These are phyloP conservation scores for Scedosporium dehoogii DNA, from an alignment of 2,329 filamentous ascomycete genomes.

Conservation along the genomic window DNA sequence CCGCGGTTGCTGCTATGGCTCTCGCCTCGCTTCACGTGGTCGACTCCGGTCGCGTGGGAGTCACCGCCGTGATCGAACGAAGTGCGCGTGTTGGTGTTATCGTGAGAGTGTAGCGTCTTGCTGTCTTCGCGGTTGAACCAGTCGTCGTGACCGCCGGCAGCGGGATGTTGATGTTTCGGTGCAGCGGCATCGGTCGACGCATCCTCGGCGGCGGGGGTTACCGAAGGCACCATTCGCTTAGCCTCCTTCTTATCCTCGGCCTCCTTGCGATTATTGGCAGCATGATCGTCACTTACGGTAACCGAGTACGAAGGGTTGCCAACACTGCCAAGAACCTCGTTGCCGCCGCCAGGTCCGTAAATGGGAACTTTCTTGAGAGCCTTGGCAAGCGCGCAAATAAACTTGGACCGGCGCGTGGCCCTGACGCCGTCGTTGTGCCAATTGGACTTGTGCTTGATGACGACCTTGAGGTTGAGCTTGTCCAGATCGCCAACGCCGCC, in stretches of 20 bases:
- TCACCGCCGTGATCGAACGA: background rate
- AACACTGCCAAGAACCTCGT: slow-evolving; percentile 50
- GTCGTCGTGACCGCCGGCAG: background rate
- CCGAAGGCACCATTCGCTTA: slow-evolving; percentile 51
- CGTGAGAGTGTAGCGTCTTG: background rate
- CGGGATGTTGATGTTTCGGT: background rate
- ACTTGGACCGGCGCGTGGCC: slow-evolving; percentile 77
- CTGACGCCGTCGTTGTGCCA: slow-evolving; percentile 82
- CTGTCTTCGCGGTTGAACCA: slow-evolving; percentile 2
- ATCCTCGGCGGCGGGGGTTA: slow-evolving; percentile 17
- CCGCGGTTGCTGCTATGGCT: slow-evolving; percentile 40
- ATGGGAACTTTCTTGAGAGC: slow-evolving; percentile 85
- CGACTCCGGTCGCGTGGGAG: background rate
- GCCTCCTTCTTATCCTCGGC: slow-evolving; percentile 50
- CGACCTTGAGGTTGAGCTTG: slow-evolving; percentile 73
- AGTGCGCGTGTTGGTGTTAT: background rate
- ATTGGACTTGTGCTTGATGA: slow-evolving; percentile 87
- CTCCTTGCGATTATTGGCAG: slow-evolving; percentile 49
- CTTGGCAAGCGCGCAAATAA: slow-evolving; percentile 86
- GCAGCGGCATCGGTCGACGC: background rate
- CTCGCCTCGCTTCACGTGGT: slow-evolving; percentile 13
- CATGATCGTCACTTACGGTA: slow-evolving; percentile 58
- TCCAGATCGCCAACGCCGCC: slow-evolving; percentile 74
- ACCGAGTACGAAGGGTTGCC: slow-evolving; percentile 78
- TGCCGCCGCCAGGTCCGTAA: slow-evolving; percentile 65